Evolutionary conservation across 2,329 filamentous ascomycete genomes (phyloP), one percentile per base, ranked within the genome.

Genomic region (Aphanoascus verrucosus): DNA sequence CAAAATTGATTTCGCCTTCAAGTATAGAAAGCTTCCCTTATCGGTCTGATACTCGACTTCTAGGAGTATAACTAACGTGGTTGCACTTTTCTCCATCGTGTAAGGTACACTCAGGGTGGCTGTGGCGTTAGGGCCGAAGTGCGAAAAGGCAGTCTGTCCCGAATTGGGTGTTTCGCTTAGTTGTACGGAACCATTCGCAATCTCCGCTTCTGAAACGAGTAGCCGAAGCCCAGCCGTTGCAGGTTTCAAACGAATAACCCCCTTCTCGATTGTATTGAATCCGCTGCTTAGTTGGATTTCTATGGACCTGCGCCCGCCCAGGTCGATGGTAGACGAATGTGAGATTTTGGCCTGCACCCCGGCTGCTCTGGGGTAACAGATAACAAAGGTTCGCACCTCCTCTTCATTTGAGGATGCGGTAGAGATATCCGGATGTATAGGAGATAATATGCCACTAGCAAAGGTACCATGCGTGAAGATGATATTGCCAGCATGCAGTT

Each of bases 261-360:
- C 72, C 28, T 62, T 66, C 9, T 67, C 62, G 42, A 81, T 73
- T 14, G 4, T 19, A 63, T 95, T 94, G 78, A 84, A 85, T 1
- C 89, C 90, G 9, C 83, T 82, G 9, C 73, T 73, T 11, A 95
- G 69, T 49, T 82, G 76, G 17, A 98, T 72, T 55, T 94, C 86
- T 0, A 97, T 74, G 0, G 81, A 83, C 54, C 86, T 86, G 61
- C 84, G 83, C 59, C 83, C 83, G 64, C 94, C 87, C 4, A 98
- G 79, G 57, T 91, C 83, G 20, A 94, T 84, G 43, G 83, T 74
- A 57, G 79, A 84, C 0, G 86, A 82, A 0, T 86, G 76, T 41
- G 73, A 75, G 6, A 94, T 72, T 47, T 77, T 78, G 1, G 86
- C 79, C 56, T 88, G 80, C 3, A 96, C 79, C 0, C 85, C 79